A percentile compares a stretch with the other conserved stretches of the same genome.
Conservation (phyloP, 257 asterid genomes). For the Forsythia viridissima region DNA sequence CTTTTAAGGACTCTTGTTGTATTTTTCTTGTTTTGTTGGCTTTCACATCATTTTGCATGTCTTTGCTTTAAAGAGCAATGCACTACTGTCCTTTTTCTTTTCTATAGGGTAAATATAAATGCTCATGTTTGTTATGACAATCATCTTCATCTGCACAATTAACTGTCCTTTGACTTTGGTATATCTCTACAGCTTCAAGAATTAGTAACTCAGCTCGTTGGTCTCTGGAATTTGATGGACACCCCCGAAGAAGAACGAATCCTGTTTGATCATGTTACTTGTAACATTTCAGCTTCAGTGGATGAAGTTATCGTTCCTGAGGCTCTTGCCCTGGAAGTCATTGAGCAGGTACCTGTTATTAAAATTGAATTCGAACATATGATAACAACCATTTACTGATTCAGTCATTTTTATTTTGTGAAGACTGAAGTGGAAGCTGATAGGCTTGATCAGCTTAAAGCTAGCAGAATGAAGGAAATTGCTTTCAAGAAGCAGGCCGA, state of each 20-base stretch:
- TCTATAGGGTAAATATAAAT: no score
- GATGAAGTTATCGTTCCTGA: slow-evolving; percentile 84
- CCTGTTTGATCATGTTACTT: slow-evolving; percentile 70
- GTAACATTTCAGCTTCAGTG: slow-evolving; percentile 86
- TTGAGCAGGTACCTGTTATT: slow-evolving; percentile 64
- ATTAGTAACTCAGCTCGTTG: slow-evolving; percentile 81
- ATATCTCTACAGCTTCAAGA: slow-evolving; percentile 84
- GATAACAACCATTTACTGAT: slow-evolving; percentile 1
- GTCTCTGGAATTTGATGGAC: slow-evolving; percentile 99
- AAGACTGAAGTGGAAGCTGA: slow-evolving; percentile 97
- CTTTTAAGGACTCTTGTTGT: no score
- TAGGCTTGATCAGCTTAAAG: slow-evolving; percentile 92
- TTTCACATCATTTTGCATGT: no score
- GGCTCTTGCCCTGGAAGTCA: slow-evolving; percentile 82
- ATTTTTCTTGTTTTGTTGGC: no score
- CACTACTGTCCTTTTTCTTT: no score
- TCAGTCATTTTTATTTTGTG: slow-evolving; percentile 19
- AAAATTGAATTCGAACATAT: neutral
- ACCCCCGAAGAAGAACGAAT: slow-evolving; percentile 74
- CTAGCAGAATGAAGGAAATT: slow-evolving; percentile 95
- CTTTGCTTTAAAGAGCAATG: no score
- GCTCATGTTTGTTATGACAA: neutral
- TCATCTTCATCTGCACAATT: neutral
- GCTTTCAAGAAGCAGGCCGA: slow-evolving; percentile 92
- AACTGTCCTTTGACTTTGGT: slow-evolving; percentile 11